Base-by-base conservation (phyloP, 1,284 basidiomycete species). In the Vanrija pseudolonga region DNA sequence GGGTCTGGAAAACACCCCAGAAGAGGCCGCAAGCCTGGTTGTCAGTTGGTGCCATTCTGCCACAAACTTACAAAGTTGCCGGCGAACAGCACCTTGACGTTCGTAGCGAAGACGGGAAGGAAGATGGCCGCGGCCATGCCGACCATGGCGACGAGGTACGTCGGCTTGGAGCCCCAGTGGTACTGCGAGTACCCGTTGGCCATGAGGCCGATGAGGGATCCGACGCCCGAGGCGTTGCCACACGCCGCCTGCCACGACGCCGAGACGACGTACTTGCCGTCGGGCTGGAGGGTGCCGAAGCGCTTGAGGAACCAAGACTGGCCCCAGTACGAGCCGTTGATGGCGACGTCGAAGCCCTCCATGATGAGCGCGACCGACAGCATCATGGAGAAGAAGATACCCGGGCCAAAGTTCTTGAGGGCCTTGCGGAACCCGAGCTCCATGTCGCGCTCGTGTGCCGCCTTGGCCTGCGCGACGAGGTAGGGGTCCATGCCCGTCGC, bases 1-100 rank as follows among this genome's bases (percentile, higher is more conserved):
- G 65, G 0, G 78, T 77, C 60, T 79, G 75, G 67, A 73, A 76
- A 38, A 73, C 66, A 64, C 76, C 76, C 76, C 76, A 79, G 19
- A 73, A 74, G 18, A 59, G n/a, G 37, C 57, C 54, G 14, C 32
- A 32, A 4, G 12, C 22, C 38, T 39, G 39, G 12, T 18, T 2
- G 39, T 40, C n/a, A 40, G n/a, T 6, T 8, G n/a, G n/a, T 40
- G 39, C n/a, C 39, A 32, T 12, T 19, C 4, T 39, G 17, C 15
- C 37, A 18, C 15, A 17, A 28, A 26, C 48, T 55, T n/a, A 55
- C 39, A 22, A 59, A 19, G 5, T 50, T 62, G 4, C 60, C 72
- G 20, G 69, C 66, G 38, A 71, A 61, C 8, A 79, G 72, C 49
- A 69, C 69, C 37, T 58, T 57, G 20, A 80, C 61, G 26, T 61